These are phyloP conservation scores for Lentinula novae-zelandiae DNA, from an alignment of 1,284 basidiomycete species.

Conservation along the genomic window DNA sequence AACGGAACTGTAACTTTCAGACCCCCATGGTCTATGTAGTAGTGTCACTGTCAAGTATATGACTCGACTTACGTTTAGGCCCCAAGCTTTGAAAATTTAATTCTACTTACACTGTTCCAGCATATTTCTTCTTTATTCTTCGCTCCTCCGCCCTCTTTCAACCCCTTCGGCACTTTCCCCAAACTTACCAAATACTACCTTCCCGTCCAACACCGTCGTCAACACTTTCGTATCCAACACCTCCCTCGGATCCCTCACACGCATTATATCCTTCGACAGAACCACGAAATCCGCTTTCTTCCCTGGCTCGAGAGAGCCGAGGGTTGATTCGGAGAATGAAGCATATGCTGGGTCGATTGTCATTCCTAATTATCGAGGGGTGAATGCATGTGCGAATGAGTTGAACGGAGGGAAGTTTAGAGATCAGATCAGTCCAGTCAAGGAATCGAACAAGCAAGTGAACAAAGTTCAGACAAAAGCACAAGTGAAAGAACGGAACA, in stretches of 20 bases:
- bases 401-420: too few species aligned
- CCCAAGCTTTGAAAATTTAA: too few species aligned
- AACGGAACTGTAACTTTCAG: too few species aligned
- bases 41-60: background rate
- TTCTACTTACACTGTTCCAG: too few species aligned
- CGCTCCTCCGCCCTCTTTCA: too few species aligned
- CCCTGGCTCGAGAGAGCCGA: slow-evolving; percentile 68
- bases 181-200: slow-evolving; percentile 41
- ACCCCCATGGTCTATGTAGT: too few species aligned
- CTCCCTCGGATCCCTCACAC: slow-evolving; percentile 45
- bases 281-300: slow-evolving; percentile 87
- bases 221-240: slow-evolving; percentile 37
- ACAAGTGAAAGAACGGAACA: background rate
- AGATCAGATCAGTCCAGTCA: too few species aligned
- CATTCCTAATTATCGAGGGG: slow-evolving; percentile 49
- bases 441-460: too few species aligned
- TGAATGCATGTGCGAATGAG: too few species aligned
- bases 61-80: too few species aligned
- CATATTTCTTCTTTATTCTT: too few species aligned
- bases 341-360: slow-evolving; percentile 87
- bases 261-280: slow-evolving; percentile 78
- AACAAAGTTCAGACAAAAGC: background rate
- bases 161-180: background rate
- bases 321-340: slow-evolving; percentile 67
- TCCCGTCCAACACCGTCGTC: slow-evolving; percentile 59